Evolutionary conservation across 768 basidiomycete species (phyloP), one percentile per base, ranked within the genome.

Genomic region (Lactarius pseudohatsudake): DNA sequence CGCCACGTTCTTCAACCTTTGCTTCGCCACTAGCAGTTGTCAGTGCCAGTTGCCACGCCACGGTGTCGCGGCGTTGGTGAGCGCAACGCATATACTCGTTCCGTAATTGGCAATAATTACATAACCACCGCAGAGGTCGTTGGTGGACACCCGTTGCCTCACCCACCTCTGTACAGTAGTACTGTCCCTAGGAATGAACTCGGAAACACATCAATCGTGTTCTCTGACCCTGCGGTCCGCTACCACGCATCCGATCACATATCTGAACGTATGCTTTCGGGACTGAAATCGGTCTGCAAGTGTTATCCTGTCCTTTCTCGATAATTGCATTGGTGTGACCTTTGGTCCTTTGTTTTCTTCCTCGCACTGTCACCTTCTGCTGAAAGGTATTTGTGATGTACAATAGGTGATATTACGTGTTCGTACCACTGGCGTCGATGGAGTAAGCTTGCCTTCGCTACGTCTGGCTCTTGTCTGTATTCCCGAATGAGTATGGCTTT

Each of bases 251-350:
- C n/a, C 10, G n/a, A 47, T 45, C 20, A 47, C n/a, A 22, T 15
- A 40, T 40, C 13, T 15, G 11, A 11, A 38, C 36, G 13, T 20
- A n/a, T 45, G 43, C 45, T 65, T 54, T 26, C 20, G 64, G 57
- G 65, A 32, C 9, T 34, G 45, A 61, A 34, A 64, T 1, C 67
- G 84, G 90, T 57, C 82, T 97, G 4, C 94, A 97, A 74, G 91
- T 96, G 26, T 95, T 56, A 94, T 94, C 0, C 94, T 94, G 0
- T 79, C 96, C 1, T 90, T 91, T 1, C 81, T 81, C 94, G 70
- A 85, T 95, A 64, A 81, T 86, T 1, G 79, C 89, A 57, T 72
- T 90, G 41, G 83, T 92, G 4, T 96, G 94, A 73, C 75, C 88
- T 0, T 68, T 86, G 10, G 79, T 94, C 22, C 80, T 89, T 34